phyloP scores from a whole-genome alignment of 352 stramenopile genomes.

The Pythium biforme region DNA sequence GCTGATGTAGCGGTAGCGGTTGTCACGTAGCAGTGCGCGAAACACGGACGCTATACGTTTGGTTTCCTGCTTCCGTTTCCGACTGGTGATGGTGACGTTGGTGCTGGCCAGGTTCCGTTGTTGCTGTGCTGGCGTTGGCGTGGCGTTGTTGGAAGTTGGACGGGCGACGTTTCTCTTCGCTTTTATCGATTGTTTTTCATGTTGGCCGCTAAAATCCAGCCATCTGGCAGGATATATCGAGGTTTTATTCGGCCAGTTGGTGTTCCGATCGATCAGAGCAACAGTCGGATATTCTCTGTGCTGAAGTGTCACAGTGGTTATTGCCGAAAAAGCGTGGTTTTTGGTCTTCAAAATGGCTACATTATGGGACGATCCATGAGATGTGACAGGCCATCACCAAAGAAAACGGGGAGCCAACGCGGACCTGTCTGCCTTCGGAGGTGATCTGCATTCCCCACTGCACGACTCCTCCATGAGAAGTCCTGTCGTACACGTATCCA shows the following conservation, averaged over 20 bases:
- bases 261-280: neutral
- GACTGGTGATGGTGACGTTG: neutral
- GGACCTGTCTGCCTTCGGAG: no score
- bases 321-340: neutral
- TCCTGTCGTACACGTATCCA: no score
- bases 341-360: neutral
- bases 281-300: neutral
- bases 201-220: neutral
- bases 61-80: no score
- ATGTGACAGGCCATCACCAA: neutral
- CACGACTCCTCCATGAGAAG: no score
- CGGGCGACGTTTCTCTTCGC: neutral
- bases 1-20: neutral
- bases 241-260: neutral
- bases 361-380: neutral
- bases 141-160: neutral
- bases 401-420: neutral
- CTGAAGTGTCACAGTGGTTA: neutral
- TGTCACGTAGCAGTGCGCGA: neutral
- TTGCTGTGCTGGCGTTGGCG: neutral
- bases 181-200: neutral
- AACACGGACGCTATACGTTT: no score
- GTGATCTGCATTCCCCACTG: no score
- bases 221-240: neutral
- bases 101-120: neutral